phyloP scores from a whole-genome alignment of 1,284 basidiomycete species.

The Laetiporus sulphureus region DNA sequence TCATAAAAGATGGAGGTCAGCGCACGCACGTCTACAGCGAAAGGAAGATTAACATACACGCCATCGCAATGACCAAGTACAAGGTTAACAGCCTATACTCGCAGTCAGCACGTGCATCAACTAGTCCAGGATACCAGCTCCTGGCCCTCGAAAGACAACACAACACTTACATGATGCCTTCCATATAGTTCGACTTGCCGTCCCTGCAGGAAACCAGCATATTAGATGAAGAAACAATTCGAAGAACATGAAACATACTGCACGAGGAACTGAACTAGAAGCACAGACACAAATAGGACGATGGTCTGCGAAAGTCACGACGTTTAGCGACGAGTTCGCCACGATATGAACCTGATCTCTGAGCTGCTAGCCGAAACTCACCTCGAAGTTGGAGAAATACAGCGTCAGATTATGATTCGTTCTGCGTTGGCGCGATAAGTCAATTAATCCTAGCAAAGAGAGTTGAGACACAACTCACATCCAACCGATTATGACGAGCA shows the following conservation, averaged over 20 bases:
- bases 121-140: constrained; percentile 17
- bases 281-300: constrained; percentile 76
- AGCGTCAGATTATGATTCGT: constrained; percentile 76
- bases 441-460: no score
- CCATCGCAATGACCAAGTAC: constrained; percentile 27
- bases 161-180: constrained; percentile 76
- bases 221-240: no score
- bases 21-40: neutral
- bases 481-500: constrained; percentile 83
- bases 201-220: constrained; percentile 49
- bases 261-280: constrained; percentile 76
- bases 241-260: no score
- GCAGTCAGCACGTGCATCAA: constrained; percentile 14
- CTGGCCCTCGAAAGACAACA: constrained; percentile 38
- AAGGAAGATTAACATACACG: constrained; percentile 15
- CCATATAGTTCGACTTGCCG: constrained; percentile 84
- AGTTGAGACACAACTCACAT: no score
- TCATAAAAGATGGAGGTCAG: constrained; percentile 1
- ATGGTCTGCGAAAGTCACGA: constrained; percentile 54
- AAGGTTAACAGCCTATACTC: constrained; percentile 22
- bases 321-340: neutral
- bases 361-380: constrained; percentile 20
- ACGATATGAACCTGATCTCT: no score
- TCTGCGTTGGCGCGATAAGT: no score
- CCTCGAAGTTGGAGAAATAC: constrained; percentile 79